These are phyloP conservation scores for Aspergillus bridgeri DNA, from an alignment of 495 filamentous ascomycete genomes.

Conservation along the genomic window DNA sequence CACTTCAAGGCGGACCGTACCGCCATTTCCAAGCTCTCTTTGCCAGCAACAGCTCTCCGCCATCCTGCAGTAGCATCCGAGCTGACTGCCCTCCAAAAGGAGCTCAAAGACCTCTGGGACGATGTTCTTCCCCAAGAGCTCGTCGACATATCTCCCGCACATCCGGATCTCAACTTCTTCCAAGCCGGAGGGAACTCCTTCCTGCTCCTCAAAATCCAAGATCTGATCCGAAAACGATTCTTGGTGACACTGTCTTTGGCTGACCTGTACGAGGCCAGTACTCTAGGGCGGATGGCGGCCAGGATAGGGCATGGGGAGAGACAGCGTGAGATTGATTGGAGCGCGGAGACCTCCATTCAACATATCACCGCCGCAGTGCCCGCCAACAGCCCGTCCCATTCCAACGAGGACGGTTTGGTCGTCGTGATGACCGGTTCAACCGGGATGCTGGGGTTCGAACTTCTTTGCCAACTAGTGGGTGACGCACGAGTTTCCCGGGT, in stretches of 20 bases:
- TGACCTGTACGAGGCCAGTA: conserved; percentile 21
- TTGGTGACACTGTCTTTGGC: conserved; percentile 11
- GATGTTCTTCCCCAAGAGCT: not conserved
- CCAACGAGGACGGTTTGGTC: not conserved
- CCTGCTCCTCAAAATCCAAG: conserved; percentile 2
- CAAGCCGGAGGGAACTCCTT: conserved; percentile 26
- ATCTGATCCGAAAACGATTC: conserved; percentile 16
- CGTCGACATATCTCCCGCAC: not conserved
- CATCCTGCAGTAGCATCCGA: not conserved
- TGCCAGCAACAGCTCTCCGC: not conserved
- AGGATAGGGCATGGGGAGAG: not conserved
- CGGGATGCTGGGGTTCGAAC: too few relatives aligned
- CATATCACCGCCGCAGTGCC: not conserved
- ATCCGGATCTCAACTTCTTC: conserved; percentile 22
- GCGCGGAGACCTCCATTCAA: not conserved
- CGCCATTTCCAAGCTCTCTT: conserved; percentile 5
- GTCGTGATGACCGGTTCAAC: conserved; percentile 5
- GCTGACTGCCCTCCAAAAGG: not conserved
- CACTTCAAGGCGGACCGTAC: conserved; percentile 34
- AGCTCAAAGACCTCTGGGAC: conserved; percentile 1
- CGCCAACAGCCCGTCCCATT: not conserved
- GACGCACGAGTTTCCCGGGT: too few relatives aligned
- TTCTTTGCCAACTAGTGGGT: too few relatives aligned
- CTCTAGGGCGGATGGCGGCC: conserved; percentile 23
- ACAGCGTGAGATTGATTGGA: not conserved